These are phyloP conservation scores for Trichosanthes truncata DNA, from an alignment of 306 rosid species.

Conservation along the genomic window DNA sequence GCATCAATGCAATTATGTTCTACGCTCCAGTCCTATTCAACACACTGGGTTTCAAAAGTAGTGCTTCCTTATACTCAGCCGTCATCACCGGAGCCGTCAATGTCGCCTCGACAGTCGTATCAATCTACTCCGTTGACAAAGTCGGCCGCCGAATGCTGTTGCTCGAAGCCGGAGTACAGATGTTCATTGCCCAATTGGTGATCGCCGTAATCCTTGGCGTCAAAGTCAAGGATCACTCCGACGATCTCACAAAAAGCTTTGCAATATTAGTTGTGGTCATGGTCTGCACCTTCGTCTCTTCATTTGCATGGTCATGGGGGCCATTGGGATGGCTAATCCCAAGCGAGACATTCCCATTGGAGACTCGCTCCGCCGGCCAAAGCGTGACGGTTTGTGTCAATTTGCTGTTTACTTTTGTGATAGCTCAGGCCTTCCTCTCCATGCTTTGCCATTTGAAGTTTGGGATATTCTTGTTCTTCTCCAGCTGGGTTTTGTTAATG, in stretches of 20 bases:
- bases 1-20: constrained; percentile 65
- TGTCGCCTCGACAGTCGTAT: constrained; percentile 41
- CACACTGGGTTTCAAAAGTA: constrained; percentile 34
- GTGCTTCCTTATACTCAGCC: constrained; percentile 44
- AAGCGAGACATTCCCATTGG: constrained; percentile 47
- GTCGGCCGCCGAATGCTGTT: constrained; percentile 39
- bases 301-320: constrained; percentile 77
- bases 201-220: constrained; percentile 36
- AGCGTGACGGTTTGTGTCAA: constrained; percentile 41
- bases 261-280: constrained; percentile 44
- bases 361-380: constrained; percentile 49
- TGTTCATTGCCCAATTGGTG: constrained; percentile 45
- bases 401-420: constrained; percentile 51
- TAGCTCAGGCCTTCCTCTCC: constrained; percentile 53
- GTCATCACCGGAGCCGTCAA: constrained; percentile 59
- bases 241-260: constrained; percentile 14
- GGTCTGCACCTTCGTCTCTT: constrained; percentile 48
- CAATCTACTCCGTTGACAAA: constrained; percentile 40
- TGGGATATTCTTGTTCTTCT: constrained; percentile 52
- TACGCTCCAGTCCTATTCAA: constrained; percentile 58
- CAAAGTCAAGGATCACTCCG: constrained; percentile 26
- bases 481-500: constrained; percentile 35
- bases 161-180: constrained; percentile 51
- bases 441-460: constrained; percentile 41
- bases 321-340: constrained; percentile 66